A percentile compares a stretch with the other conserved stretches of the same genome.
phyloP scores from a whole-genome alignment of 148 eudicot genomes.

The Rhododendron simsii region DNA sequence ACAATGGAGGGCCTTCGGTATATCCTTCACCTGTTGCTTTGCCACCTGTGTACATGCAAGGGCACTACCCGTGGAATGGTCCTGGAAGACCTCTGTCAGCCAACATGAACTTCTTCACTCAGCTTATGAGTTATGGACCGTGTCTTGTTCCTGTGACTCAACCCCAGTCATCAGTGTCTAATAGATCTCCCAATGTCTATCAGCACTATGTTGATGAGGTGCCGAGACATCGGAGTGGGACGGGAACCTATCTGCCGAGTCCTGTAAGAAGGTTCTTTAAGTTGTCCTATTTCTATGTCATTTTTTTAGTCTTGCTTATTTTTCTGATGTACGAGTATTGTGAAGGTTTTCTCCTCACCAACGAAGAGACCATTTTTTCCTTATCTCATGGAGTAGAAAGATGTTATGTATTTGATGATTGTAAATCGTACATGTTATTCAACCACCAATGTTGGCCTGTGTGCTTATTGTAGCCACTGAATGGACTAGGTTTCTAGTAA shows the following conservation, averaged over 20 bases:
- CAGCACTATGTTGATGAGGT: slow-evolving; percentile 59
- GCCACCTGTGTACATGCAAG: slow-evolving; percentile 71
- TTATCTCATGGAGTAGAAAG: neutral
- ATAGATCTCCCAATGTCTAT: slow-evolving; percentile 50
- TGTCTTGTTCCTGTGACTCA: slow-evolving; percentile 60
- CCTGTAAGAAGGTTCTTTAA: slow-evolving; percentile 47
- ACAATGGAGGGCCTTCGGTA: slow-evolving; percentile 29
- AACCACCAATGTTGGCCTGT: neutral
- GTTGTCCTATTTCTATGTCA: neutral
- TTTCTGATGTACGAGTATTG: neutral
- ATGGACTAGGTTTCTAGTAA: neutral
- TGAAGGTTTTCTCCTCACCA: neutral
- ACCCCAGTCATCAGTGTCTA: slow-evolving; percentile 36
- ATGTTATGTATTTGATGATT: neutral
- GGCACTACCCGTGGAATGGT: slow-evolving; percentile 64
- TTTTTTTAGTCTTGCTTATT: neutral
- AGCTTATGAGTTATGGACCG: slow-evolving; percentile 57
- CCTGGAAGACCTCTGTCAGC: slow-evolving; percentile 64
- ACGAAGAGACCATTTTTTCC: neutral
- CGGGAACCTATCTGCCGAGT: slow-evolving; percentile 84
- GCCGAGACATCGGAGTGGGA: slow-evolving; percentile 77
- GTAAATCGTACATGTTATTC: neutral
- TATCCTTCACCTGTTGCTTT: slow-evolving; percentile 55
- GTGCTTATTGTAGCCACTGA: neutral
- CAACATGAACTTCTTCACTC: slow-evolving; percentile 49